Evolutionary conservation across 148 eudicot species (phyloP).

Genomic region (Vaccinium myrtillus): DNA sequence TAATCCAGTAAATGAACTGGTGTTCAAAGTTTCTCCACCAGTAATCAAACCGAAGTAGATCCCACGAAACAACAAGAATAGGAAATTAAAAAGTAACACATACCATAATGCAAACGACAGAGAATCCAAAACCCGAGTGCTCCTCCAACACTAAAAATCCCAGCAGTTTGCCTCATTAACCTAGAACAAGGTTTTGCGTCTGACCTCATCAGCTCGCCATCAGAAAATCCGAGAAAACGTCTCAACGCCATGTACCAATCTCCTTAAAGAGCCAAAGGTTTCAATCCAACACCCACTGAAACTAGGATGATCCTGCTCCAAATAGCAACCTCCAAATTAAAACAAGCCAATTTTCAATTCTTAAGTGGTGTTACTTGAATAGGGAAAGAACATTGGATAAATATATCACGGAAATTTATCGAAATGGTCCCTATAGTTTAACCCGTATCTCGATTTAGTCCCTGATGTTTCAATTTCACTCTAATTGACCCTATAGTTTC

Average conservation of each 20-base stretch:
- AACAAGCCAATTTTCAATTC: background rate
- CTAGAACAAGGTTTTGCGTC: slow-evolving; percentile 88
- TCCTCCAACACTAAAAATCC: slow-evolving; percentile 81
- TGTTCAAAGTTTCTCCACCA: background rate
- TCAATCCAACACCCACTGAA: background rate
- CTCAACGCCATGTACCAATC: slow-evolving; percentile 62
- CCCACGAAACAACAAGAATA: background rate
- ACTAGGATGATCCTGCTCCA: background rate
- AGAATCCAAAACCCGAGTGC: slow-evolving; percentile 90
- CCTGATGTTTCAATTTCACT: no score
- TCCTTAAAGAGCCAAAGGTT: background rate
- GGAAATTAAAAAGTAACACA: slow-evolving; percentile 17
- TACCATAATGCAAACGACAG: slow-evolving; percentile 90
- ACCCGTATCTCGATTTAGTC: no score
- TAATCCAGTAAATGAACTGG: background rate
- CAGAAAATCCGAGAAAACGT: slow-evolving; percentile 76
- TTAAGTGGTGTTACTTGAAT: background rate
- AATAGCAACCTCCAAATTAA: slow-evolving; percentile 3
- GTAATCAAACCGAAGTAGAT: background rate
- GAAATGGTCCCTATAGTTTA: no score
- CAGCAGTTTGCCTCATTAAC: slow-evolving; percentile 90
- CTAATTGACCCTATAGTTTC: no score
- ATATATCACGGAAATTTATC: no score
- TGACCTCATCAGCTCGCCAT: slow-evolving; percentile 94
- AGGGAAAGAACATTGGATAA: background rate